Evolutionary conservation across 2,329 filamentous ascomycete species (phyloP), one percentile per base, ranked within the genome.

Genomic region (Chrysosporium keratinophilum): DNA sequence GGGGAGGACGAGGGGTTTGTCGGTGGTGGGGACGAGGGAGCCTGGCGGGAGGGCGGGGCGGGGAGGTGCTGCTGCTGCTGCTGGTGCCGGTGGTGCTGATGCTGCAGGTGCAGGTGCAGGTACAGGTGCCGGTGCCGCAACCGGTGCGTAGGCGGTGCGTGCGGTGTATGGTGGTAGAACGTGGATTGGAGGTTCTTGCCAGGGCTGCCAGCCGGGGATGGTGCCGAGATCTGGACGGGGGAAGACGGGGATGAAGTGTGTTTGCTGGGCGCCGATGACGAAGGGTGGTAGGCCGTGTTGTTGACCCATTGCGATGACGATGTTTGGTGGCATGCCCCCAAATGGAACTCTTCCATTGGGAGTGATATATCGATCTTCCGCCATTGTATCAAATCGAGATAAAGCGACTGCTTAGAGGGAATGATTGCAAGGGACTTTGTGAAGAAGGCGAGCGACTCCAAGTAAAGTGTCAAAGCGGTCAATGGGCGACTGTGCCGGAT

Each of bases 1-100:
- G 40, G 80, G 78, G 1, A 76, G 71, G 47, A 57, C 31, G 40
- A 63, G 41, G 31, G 61, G 45, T 19, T 79, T 79, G 43, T 80
- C 78, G 0, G 77, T 78, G 0, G 75, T 73, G 45, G 72, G 73
- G 67, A 83, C 69, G 58, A 79, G 76, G 28, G 75, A 71, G 0
- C 78, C 77, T 0, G 78, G 77, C 56, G 78, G 74, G 1, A 70
- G 65, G 56, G 0, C 71, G 63, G 51, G 73, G 69, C 0, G 74
- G 50, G 37, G 52, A 56, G 47, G 56, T 55, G 40, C 55, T 54
- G 56, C 48, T 48, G 51, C 58, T 56, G 37, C 56, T 54, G 52
- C 15, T 14, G 50, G 11, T 2, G 54, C 42, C 50, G 41, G 57
- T 54, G 52, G 58, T 55, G 34, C 56, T 55, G 51, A 33, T 23